Evolutionary conservation across 768 basidiomycete genomes (phyloP), one percentile per base, ranked within the genome.

Genomic region (Hortiboletus campestris): DNA sequence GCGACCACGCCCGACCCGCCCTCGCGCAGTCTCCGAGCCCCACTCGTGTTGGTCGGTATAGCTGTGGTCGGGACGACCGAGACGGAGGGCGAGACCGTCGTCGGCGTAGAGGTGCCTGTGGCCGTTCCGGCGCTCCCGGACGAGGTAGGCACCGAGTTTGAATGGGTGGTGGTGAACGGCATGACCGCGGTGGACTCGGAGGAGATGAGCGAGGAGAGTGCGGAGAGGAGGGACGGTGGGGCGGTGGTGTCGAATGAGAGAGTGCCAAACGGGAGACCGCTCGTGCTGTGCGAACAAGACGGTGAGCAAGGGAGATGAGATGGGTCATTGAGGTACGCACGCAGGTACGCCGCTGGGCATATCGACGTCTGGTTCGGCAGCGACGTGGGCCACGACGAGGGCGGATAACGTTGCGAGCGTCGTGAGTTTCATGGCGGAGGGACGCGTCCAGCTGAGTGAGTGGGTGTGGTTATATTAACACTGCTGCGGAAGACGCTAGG

Each of bases 231-330:
- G 32, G 69, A 70, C 4, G 60, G 32, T 0, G 40, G 10, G 6
- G 50, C 70, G 6, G 63, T 66, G 19, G 67, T 67, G 47, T 69
- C 61, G 12, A 69, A 63, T 6, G 64, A 45, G 25, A 70, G 17
- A 5, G 46, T 46, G 42, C 41, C 61, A 10, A 64, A 51, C 7
- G 64, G 60, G 19, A 42, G 45, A 9, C 56, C 58, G 47, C 67
- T 67, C 54, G 67, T 65, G n/a, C 69, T 69, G 38, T 4, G 29
- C 3, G 20, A 14, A 42, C 10, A 44, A 19, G 19, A 13, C 13
- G 28, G 11, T 12, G 10, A 14, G 29, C 10, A 12, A n/a, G n/a
- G n/a, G n/a, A n/a, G n/a, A n/a, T n/a, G n/a, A n/a, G n/a, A n/a
- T n/a, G n/a, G n/a, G n/a, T n/a, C n/a, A n/a, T n/a, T n/a, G n/a